Base-by-base conservation (phyloP, 768 basidiomycete species). In the Psilocybe tampanensis region DNA sequence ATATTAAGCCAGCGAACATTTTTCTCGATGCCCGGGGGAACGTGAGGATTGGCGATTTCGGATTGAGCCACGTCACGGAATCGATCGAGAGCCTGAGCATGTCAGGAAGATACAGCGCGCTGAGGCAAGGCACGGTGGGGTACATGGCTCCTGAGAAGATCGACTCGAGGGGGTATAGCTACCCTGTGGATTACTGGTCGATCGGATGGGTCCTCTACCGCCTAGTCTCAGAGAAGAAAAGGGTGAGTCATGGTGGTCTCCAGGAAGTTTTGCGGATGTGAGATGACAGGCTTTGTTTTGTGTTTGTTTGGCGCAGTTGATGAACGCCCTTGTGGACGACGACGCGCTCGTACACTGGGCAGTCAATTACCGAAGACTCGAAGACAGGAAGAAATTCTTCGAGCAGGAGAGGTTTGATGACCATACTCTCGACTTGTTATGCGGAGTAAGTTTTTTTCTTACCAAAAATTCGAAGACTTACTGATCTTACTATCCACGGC, bases 371-470 rank as follows among this genome's bases (percentile, higher is more conserved):
- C 13, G 5, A 11, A 18, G 21, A 9, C 7, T 19, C 4, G 19
- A 44, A 23, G n/a, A 3, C 2, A 18, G 43, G 19, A 22, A 13
- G 21, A 33, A 44, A 3, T 54, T 24, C 32, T 54, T 24, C n/a
- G 41, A 44, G 8, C 17, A 44, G 17, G 29, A 54, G 19, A n/a
- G 15, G 21, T 32, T 54, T n/a, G 26, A 54, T 29, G 52, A 44
- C 26, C 26, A 54, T 21, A 32, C 26, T 3, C 18, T 44, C 7
- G 42, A 43, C 5, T 15, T 44, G 22, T 15, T 54, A 2, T 54
- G 43, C 18, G 52, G 52, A 13, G 52, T 44, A n/a, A 54, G 42
- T 39, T 39, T 44, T 44, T 17, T n/a, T n/a, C n/a, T n/a, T n/a
- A n/a, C n/a, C n/a, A n/a, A n/a, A n/a, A n/a, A n/a, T n/a, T 34